Evolutionary conservation across 768 basidiomycete species (phyloP).

Genomic region (Suillus americanus): DNA sequence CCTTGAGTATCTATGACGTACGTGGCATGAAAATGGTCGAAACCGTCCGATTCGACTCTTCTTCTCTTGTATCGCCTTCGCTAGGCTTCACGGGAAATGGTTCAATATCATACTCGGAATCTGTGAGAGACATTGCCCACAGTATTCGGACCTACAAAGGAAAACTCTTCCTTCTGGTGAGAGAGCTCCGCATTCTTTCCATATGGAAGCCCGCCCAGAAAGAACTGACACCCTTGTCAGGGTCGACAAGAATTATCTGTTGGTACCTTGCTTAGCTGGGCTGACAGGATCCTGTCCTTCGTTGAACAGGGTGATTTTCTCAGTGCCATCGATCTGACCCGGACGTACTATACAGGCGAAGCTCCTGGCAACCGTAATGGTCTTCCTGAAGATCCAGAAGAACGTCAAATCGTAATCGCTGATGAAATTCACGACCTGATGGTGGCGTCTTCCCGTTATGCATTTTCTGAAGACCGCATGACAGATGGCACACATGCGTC

Average conservation of each 20-base stretch:
- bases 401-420: conserved; percentile 65
- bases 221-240: conserved; percentile 35
- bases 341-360: conserved; percentile 76
- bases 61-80: conserved; percentile 55
- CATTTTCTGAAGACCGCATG: conserved; percentile 95
- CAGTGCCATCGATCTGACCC: conserved; percentile 82
- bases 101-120: conserved; percentile 46
- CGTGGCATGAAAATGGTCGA: conserved; percentile 59
- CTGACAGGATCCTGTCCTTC: conserved; percentile 82
- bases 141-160: conserved; percentile 85
- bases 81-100: conserved; percentile 47
- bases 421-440: conserved; percentile 80
- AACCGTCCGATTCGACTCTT: conserved; percentile 54
- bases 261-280: conserved; percentile 91
- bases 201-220: neutral
- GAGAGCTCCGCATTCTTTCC: conserved; percentile 36
- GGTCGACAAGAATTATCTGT: conserved; percentile 66
- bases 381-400: conserved; percentile 66
- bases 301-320: conserved; percentile 89
- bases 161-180: conserved; percentile 86
- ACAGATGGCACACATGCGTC: conserved; percentile 82
- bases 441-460: conserved; percentile 82
- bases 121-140: conserved; percentile 56
- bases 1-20: conserved; percentile 72
- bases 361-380: conserved; percentile 86